Evolutionary conservation across 257 asterid species (phyloP).

Genomic region (Gentiana straminea): DNA sequence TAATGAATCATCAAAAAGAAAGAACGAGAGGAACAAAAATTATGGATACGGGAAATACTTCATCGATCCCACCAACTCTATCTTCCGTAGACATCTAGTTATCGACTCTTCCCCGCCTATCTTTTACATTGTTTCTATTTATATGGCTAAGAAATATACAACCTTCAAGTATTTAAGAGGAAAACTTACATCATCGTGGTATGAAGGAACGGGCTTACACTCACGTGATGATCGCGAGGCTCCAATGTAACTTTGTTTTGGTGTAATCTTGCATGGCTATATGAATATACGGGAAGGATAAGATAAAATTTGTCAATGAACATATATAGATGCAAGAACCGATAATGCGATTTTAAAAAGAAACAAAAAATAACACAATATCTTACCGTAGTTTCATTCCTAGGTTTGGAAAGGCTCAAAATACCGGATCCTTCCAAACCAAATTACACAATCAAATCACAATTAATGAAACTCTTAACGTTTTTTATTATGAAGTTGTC

Average conservation of each 20-base stretch:
- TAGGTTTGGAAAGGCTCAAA: slow-evolving; percentile 42
- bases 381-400: slow-evolving; percentile 46
- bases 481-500: no score
- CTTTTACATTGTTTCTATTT: no score
- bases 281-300: slow-evolving; percentile 3
- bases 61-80: no score
- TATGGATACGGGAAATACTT: no score
- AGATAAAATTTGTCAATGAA: neutral
- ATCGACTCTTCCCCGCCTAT: no score
- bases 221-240: slow-evolving; percentile 81
- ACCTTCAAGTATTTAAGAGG: neutral
- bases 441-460: no score
- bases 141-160: no score
- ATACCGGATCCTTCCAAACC: slow-evolving; percentile 88
- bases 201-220: slow-evolving; percentile 50
- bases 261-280: slow-evolving; percentile 23
- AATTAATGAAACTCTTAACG: no score
- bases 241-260: slow-evolving; percentile 32
- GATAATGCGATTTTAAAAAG: neutral
- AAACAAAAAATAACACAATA: slow-evolving; percentile 12
- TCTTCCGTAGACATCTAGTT: no score
- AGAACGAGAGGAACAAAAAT: no score
- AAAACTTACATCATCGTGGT: slow-evolving; percentile 66
- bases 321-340: neutral
- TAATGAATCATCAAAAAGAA: no score